Conservation (phyloP, 257 asterid species). For the Capsicum chinense region DNA sequence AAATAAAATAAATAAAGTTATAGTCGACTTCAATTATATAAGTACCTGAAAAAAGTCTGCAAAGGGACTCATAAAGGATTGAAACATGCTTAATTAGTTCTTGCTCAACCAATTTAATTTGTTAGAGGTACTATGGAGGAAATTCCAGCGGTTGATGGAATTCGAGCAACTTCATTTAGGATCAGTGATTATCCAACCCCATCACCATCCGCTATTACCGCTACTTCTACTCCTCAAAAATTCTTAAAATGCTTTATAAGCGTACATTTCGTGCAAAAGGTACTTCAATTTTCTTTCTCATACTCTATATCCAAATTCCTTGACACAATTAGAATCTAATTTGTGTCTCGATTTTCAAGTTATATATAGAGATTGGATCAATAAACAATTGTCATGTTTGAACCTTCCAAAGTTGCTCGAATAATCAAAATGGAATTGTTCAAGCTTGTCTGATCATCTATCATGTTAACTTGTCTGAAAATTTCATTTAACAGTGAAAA, state of each 20-base stretch:
- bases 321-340: background rate
- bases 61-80: background rate
- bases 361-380: background rate
- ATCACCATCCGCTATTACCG: background rate
- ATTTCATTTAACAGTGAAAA: background rate
- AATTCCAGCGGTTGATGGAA: background rate
- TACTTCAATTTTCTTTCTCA: background rate
- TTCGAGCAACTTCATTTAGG: constrained; percentile 8
- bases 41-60: background rate
- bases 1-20: background rate
- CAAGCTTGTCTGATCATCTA: background rate
- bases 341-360: background rate
- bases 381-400: background rate
- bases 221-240: background rate
- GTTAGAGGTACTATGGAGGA: background rate
- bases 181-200: background rate
- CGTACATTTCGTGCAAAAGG: background rate
- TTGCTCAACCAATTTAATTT: background rate
- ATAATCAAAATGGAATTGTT: background rate
- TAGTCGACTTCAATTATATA: background rate
- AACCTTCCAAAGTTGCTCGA: background rate
- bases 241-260: background rate
- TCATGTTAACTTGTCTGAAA: background rate
- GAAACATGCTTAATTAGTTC: background rate
- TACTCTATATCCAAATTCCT: background rate